A percentile compares a stretch with the other conserved stretches of the same genome.
These are phyloP conservation scores for Acanthamoeba polyphaga DNA, from an alignment of 208 protist species.

Conservation along the genomic window DNA sequence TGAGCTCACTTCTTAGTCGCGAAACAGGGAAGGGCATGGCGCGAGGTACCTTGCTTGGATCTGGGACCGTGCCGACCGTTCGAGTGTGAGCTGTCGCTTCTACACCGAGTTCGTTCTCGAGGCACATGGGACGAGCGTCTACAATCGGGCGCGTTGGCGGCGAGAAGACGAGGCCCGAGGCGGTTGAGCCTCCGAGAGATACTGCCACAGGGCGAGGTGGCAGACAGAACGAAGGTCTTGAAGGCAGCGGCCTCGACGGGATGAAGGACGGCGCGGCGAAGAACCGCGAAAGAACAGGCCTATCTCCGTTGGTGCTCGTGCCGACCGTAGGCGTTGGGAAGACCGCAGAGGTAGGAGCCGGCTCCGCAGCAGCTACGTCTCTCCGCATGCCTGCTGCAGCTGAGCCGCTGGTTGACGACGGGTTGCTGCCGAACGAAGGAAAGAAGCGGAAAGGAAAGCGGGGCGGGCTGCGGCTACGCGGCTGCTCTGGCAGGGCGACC, in stretches of 20 bases:
- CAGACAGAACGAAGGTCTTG: neutral
- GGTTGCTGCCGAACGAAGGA: neutral
- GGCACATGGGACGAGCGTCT: neutral
- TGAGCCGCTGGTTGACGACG: neutral
- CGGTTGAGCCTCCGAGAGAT: neutral
- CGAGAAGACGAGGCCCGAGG: neutral
- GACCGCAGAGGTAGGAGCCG: too few species aligned
- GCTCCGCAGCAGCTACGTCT: neutral
- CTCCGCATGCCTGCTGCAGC: neutral
- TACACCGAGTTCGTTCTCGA: neutral
- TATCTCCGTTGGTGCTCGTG: neutral
- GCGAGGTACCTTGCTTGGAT: neutral
- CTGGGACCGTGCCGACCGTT: neutral
- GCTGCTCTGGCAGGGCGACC: neutral
- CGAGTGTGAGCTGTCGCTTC: neutral
- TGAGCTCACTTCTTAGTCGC: too few species aligned
- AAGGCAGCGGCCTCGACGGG: neutral
- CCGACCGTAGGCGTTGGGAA: neutral
- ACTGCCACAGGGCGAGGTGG: neutral
- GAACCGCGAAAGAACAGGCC: neutral
- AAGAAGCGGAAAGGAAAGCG: slow-evolving; percentile 1
- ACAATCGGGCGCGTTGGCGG: neutral
- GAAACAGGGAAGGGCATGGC: too few species aligned
- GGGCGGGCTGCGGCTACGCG: neutral
- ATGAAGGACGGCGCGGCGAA: neutral